Evolutionary conservation across 1,284 basidiomycete species (phyloP), one percentile per base, ranked within the genome.

Genomic region (Melampsora abietis-canadensis): DNA sequence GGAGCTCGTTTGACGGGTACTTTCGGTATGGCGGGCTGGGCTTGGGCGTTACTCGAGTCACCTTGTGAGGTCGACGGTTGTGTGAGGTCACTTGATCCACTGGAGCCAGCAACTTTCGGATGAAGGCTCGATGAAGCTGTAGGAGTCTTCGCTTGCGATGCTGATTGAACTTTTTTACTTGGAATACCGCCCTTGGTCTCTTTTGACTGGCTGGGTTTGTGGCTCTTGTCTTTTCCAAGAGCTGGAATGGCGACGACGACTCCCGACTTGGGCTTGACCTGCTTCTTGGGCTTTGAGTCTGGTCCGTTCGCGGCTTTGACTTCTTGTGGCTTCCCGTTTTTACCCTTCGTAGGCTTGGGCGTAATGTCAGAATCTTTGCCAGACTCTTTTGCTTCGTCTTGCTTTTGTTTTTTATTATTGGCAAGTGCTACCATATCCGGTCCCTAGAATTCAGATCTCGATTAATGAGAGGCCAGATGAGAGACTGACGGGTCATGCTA

Each of bases 401-500:
- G 40, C 40, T 62, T 69, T n/a, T 44, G 57, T 21, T 60, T 57
- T 69, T 54, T 47, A 62, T n/a, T 73, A 10, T 61, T 54, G 24
- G 44, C 62, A 31, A 64, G 62, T 57, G 34, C 60, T 12, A 74
- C 10, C 27, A 75, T 68, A 46, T 75, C 73, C 21, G 66, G 44
- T 27, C 66, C 73, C 73, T 68, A 37, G n/a, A 66, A 60, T 2
- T 31, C 8, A 47, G 66, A 34, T 15, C 59, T 37, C 21, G 40
- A 37, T 48, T 60, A 66, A 24, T 40, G 54, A 31, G 51, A 47
- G 47, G 37, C 46, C 66, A 59, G 17, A 19, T 15, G 34, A 31
- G 37, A 37, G 8, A 27, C 24, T 21, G 63, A 46, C 44, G 19
- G 51, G 24, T 6, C 30, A 19, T 57, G 15, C 34, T 44, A 30